These are phyloP conservation scores for Xerocomellus amylosporus DNA, from an alignment of 768 basidiomycete species.

Conservation along the genomic window DNA sequence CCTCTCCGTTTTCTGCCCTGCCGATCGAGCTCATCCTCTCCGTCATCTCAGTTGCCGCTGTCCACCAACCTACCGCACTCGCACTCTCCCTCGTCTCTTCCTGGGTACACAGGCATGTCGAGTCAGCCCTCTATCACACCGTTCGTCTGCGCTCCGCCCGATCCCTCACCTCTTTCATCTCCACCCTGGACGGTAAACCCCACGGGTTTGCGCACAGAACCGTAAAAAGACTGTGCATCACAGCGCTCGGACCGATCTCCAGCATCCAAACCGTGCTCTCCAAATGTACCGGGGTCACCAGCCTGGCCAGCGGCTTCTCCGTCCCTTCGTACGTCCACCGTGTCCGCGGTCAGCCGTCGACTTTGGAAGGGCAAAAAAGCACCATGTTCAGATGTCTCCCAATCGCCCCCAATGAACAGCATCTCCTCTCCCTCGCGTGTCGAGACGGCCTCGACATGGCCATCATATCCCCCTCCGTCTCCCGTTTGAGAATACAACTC, in stretches of 20 bases:
- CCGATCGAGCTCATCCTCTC: conserved; percentile 34
- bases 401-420: conserved; percentile 28
- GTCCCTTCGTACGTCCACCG: conserved; percentile 25
- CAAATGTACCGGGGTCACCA: background rate
- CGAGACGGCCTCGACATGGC: conserved; percentile 33
- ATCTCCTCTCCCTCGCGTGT: conserved; percentile 35
- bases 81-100: background rate
- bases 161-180: background rate
- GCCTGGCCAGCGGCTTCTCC: conserved; percentile 29
- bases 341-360: background rate
- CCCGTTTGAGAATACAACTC: conserved; percentile 35
- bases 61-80: background rate
- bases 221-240: background rate
- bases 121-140: conserved; percentile 1
- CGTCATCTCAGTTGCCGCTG: conserved; percentile 37
- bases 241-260: background rate
- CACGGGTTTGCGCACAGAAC: background rate
- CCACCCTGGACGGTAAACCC: background rate
- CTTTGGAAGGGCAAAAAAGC: background rate
- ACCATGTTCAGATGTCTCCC: background rate
- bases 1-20: conserved; percentile 15
- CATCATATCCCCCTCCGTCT: conserved; percentile 30
- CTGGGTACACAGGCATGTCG: background rate
- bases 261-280: background rate
- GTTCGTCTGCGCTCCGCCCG: conserved; percentile 1